Evolutionary conservation across 192 early-diverging fungal genomes (phyloP), one percentile per base, ranked within the genome.

Genomic region (Podila epicladia): DNA sequence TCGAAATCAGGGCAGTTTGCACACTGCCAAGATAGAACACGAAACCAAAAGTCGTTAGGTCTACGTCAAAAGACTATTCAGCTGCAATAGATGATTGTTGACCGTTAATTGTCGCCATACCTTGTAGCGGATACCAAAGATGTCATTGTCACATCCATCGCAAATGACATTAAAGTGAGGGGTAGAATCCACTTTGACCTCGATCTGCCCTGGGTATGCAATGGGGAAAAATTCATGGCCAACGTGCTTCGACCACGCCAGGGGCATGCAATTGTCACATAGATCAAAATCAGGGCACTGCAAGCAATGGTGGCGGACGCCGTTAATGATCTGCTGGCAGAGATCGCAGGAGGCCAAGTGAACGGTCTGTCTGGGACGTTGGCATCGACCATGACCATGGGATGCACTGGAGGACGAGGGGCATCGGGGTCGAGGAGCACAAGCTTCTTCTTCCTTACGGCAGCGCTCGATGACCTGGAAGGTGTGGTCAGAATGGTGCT

Each of bases 221-320:
- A 85, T 76, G 12, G 71, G 61, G 31, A 82, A 67, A 68, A 89
- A 88, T 50, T 57, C 72, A 57, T 89, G 88, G 24, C 72, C 64
- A 13, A 74, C 78, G 55, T 87, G 86, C 35, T 85, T 73, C 9
- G 65, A 64, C 17, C 72, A 58, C 9, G 85, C 83, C 51, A 86
- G 48, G 8, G 73, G 65, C 50, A 86, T 85, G 72, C 92, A 93
- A 20, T 72, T 66, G 48, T 89, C 74, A 66, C 92, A 93, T 15
- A 90, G 60, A 41, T 88, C 88, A 65, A 86, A 89, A 69, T 89
- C 87, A 57, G 80, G 84, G 57, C 77, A 85, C 32, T 72, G 69
- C n/a, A 86, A 86, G 71, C 92, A 93, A 66, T 84, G 87, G 83
- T 92, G 89, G 6, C 90, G 82, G 22, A 84, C 82, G 6, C 90